phyloP scores from a whole-genome alignment of 768 basidiomycete genomes.

The Boletus coccyginus region DNA sequence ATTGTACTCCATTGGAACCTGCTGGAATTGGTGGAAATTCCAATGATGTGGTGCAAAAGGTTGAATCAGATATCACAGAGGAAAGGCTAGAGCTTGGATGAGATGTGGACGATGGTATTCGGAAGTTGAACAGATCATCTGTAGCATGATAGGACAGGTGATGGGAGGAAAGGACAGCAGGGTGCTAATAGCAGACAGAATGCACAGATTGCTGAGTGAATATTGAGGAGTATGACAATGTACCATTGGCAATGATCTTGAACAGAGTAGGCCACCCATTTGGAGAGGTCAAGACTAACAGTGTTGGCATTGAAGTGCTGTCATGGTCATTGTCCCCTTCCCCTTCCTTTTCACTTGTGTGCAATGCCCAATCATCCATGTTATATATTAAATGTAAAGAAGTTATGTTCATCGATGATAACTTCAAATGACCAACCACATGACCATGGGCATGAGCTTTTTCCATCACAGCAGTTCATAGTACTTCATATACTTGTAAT shows the following conservation, averaged over 20 bases:
- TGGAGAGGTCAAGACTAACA: neutral
- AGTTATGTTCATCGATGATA: conserved; percentile 16
- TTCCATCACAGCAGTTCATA: conserved; percentile 15
- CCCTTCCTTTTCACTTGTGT: neutral
- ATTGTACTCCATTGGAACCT: conserved; percentile 22
- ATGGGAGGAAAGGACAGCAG: conserved; percentile 25
- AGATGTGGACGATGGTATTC: conserved; percentile 25
- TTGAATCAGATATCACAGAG: conserved; percentile 30
- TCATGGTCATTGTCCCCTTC: conserved; percentile 13
- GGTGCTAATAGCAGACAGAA: conserved; percentile 18
- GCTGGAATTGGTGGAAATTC: conserved; percentile 32
- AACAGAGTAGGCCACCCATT: conserved; percentile 27
- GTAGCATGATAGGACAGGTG: conserved; percentile 14
- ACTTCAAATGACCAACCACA: conserved; percentile 17
- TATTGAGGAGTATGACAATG: conserved; percentile 19
- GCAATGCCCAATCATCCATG: neutral
- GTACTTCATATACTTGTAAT: conserved; percentile 19
- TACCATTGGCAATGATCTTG: conserved; percentile 17
- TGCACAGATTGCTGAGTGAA: conserved; percentile 14
- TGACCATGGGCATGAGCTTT: conserved; percentile 20
- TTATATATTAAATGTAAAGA: neutral
- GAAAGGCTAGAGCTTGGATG: conserved; percentile 30
- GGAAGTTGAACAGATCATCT: conserved; percentile 27
- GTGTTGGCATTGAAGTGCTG: conserved; percentile 17
- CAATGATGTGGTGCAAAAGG: conserved; percentile 31